Base-by-base conservation (phyloP, 2,329 filamentous ascomycete species). In the Trichoderma pleuroti region DNA sequence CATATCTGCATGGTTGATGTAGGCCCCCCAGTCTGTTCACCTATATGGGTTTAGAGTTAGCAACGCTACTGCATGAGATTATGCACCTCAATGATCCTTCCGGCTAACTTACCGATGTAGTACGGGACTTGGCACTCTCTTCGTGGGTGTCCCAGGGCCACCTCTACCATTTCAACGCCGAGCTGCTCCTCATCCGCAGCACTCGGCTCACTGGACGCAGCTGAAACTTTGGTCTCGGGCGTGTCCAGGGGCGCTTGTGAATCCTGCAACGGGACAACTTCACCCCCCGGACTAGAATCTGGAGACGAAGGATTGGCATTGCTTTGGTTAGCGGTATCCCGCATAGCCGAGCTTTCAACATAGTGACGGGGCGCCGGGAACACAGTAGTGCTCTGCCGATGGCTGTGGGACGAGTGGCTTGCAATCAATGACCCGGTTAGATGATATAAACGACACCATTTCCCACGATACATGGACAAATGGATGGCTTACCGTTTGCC, bases 1-100 rank as follows among this genome's bases (percentile, higher is more conserved):
- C 66, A 68, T 26, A 68, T 68, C 8, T 68, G 52, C 66, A 68
- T 68, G 9, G 39, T 68, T 10, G 66, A 68, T 4, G 66, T 68
- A 36, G 66, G 66, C 2, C 66, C 66, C 28, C 66, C 66, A 12
- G 66, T 68, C 28, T 59, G 52, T 28, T 61, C 66, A 11, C 66
- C 66, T 68, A 18, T 6, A 28, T 14, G 32, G 14, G 12, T 26
- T 28, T 26, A 36, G 14, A 54, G 28, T 52, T 30, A 52, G 16
- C n/a, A 39, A 24, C 3, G 21, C 32, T 11, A 30, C n/a, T 21
- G 16, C 6, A 16, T 30, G n/a, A 28, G 11, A 46, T n/a, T 26
- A 49, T 9, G 8, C 18, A 32, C 26, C 32, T 11, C 1, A 36
- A 11, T 28, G 21, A 30, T 30, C 21, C 28, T 30, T 42, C 28